Percentiles rank a stretch among this genome's conserved stretches.
Evolutionary conservation across 1,284 basidiomycete species (phyloP).

Genomic region (Phaffia rhodozyma): DNA sequence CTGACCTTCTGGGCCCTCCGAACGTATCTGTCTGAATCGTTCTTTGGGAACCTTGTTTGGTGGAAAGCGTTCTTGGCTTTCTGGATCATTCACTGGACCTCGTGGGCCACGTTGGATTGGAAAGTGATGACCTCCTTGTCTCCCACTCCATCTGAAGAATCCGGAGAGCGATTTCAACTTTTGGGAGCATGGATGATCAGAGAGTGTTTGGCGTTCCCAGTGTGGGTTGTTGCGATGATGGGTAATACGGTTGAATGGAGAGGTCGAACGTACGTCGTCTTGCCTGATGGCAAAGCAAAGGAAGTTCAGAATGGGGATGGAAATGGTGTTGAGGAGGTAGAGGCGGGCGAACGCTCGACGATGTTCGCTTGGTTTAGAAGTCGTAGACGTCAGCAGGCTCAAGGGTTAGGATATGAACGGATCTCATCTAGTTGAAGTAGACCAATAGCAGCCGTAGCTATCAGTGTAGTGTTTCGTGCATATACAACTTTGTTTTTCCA

Average conservation of each 20-base stretch:
- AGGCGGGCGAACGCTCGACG: background rate
- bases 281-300: conserved; percentile 16
- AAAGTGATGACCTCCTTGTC: conserved; percentile 27
- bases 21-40: conserved; percentile 47
- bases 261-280: conserved; percentile 38
- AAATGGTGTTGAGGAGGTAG: conserved; percentile 1
- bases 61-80: conserved; percentile 33
- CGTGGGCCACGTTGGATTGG: conserved; percentile 38
- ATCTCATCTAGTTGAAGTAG: too few species aligned
- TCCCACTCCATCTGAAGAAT: background rate
- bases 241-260: conserved; percentile 76
- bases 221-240: conserved; percentile 66
- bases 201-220: conserved; percentile 69
- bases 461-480: too few species aligned
- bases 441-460: too few species aligned
- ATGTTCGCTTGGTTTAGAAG: too few species aligned
- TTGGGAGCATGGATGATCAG: conserved; percentile 61
- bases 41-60: conserved; percentile 34
- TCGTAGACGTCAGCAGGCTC: too few species aligned
- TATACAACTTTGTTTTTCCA: too few species aligned
- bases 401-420: too few species aligned
- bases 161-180: conserved; percentile 38
- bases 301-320: conserved; percentile 48
- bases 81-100: conserved; percentile 57
- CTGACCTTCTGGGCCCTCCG: conserved; percentile 49